Conservation (phyloP, 2,329 filamentous ascomycete species). For the Fusarium tupiense region DNA sequence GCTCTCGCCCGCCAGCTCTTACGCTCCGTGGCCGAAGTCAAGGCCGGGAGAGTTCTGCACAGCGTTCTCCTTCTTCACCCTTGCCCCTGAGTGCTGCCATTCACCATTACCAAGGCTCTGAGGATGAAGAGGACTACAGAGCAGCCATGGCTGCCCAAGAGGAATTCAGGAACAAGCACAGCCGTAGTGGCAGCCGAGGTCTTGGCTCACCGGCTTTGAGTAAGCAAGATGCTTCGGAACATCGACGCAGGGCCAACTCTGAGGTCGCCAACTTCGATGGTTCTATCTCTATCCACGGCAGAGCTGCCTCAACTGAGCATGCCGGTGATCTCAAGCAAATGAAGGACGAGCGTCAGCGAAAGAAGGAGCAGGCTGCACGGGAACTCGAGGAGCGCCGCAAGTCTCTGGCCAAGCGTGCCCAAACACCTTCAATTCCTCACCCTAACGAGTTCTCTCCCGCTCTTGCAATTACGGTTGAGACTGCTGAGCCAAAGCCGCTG, state of each 20-base stretch:
- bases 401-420: conserved; percentile 82
- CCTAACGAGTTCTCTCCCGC: conserved; percentile 63
- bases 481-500: conserved; percentile 54
- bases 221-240: conserved; percentile 53
- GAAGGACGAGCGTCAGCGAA: conserved; percentile 70
- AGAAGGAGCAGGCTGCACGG: conserved; percentile 79
- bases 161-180: conserved; percentile 64
- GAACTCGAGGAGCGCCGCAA: conserved; percentile 89
- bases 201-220: conserved; percentile 49
- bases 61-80: conserved; percentile 82
- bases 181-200: conserved; percentile 60
- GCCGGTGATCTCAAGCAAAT: conserved; percentile 64
- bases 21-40: conserved; percentile 71
- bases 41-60: conserved; percentile 65
- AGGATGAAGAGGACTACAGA: conserved; percentile 72
- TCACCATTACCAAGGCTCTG: conserved; percentile 56
- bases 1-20: conserved; percentile 52
- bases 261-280: conserved; percentile 48
- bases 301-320: conserved; percentile 57
- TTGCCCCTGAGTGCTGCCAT: conserved; percentile 73
- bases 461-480: conserved; percentile 51
- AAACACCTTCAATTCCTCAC: conserved; percentile 81
- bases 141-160: conserved; percentile 64
- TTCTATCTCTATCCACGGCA: conserved; percentile 43
- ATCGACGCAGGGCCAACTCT: conserved; percentile 47